Conservation (phyloP, 345 rosid genomes). For the Cardamine resedifolia region DNA sequence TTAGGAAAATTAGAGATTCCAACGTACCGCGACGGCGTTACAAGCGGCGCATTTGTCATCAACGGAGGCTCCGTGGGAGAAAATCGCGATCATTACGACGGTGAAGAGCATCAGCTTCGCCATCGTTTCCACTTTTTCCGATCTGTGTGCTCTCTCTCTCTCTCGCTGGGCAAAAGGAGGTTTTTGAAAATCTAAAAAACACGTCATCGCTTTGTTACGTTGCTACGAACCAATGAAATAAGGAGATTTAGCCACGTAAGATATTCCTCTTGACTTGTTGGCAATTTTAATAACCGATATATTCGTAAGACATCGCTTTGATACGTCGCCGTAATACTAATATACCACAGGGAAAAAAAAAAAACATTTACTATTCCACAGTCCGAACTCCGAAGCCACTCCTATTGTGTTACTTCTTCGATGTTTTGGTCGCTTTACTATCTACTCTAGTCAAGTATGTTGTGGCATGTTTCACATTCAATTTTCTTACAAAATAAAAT, state of each 20-base stretch:
- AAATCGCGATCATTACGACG: constrained; percentile 32
- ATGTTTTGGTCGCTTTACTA: no score
- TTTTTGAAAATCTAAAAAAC: background rate
- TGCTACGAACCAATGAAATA: background rate
- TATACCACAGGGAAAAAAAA: no score
- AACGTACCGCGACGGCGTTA: constrained; percentile 77
- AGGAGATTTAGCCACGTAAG: background rate
- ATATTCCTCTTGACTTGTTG: background rate
- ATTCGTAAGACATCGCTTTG: background rate
- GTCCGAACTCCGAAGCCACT: no score
- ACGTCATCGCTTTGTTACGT: constrained; percentile 19
- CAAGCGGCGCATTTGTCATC: constrained; percentile 90
- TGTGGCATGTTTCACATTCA: no score
- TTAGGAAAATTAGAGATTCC: background rate
- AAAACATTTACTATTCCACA: no score
- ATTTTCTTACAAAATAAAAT: no score
- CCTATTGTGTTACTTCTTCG: no score
- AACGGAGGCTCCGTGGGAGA: constrained; percentile 40
- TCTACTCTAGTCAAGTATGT: no score
- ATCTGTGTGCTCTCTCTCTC: background rate
- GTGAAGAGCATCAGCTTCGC: constrained; percentile 30
- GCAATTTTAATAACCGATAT: background rate
- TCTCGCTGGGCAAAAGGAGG: background rate
- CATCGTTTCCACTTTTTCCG: constrained; percentile 12
- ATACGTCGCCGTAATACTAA: no score